Percentiles rank a stretch among this genome's conserved stretches.
Evolutionary conservation across 495 filamentous ascomycete genomes (phyloP).

Genomic region (Glonium stellatum): DNA sequence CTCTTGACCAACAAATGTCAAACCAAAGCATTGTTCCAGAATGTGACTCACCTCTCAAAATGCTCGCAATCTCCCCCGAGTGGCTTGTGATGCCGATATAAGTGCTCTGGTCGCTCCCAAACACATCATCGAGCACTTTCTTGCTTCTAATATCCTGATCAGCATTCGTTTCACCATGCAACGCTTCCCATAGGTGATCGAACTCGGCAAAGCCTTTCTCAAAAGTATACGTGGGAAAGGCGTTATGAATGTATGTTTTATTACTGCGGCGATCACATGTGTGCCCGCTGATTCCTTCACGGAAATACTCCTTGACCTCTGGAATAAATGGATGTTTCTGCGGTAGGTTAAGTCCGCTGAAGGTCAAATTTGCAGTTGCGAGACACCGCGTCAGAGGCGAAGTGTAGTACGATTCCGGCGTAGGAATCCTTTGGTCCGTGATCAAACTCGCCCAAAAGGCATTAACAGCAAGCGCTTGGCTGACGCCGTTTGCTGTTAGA

Average conservation of each 20-base stretch:
- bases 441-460: slow-evolving; percentile 57
- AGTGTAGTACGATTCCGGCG: slow-evolving; percentile 59
- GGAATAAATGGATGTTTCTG: slow-evolving; percentile 48
- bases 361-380: slow-evolving; percentile 57
- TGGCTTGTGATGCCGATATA: slow-evolving; percentile 53
- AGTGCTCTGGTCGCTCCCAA: slow-evolving; percentile 49
- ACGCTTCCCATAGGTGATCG: slow-evolving; percentile 33
- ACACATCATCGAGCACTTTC: slow-evolving; percentile 56
- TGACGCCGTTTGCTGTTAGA: slow-evolving; percentile 53
- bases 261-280: slow-evolving; percentile 68
- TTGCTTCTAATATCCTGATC: slow-evolving; percentile 51
- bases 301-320: slow-evolving; percentile 58
- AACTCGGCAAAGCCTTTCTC: slow-evolving; percentile 52
- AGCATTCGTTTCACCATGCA: slow-evolving; percentile 29
- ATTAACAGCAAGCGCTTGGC: slow-evolving; percentile 57
- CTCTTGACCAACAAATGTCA: neutral
- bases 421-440: slow-evolving; percentile 48
- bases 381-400: slow-evolving; percentile 64
- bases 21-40: slow-evolving; percentile 4
- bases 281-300: slow-evolving; percentile 66
- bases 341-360: slow-evolving; percentile 49
- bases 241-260: slow-evolving; percentile 48
- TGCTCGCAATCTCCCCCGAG: slow-evolving; percentile 55
- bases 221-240: slow-evolving; percentile 54
- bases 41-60: slow-evolving; percentile 42